Evolutionary conservation across 1,139 yeast species (phyloP).

Genomic region (Nematodospora anomalae): DNA sequence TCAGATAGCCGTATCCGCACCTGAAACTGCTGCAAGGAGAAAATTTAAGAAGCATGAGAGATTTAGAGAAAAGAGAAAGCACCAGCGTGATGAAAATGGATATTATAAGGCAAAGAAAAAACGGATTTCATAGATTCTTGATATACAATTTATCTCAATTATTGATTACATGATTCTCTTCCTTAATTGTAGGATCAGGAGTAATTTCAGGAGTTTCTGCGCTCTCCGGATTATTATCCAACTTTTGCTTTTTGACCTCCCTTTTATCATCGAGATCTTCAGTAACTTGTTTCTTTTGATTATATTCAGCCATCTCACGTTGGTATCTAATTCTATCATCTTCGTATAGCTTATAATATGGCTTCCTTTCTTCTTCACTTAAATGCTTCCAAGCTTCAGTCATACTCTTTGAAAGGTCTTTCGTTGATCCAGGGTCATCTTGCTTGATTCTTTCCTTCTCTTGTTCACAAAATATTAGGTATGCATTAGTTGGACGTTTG

Average conservation of each 20-base stretch:
- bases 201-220: constrained; percentile 6
- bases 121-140: constrained; percentile 14
- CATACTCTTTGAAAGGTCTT: constrained; percentile 72
- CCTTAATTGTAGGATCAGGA: constrained; percentile 1
- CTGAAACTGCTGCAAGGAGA: constrained; percentile 76
- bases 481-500: constrained; percentile 87
- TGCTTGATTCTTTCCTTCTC: constrained; percentile 73
- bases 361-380: constrained; percentile 67
- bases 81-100: constrained; percentile 74
- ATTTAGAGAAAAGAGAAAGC: constrained; percentile 74
- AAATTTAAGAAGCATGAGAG: constrained; percentile 75
- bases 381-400: constrained; percentile 86
- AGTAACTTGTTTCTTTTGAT: constrained; percentile 34
- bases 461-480: constrained; percentile 80
- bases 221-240: constrained; percentile 3
- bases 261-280: constrained; percentile 15
- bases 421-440: constrained; percentile 50
- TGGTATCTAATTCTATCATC: constrained; percentile 78
- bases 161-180: neutral
- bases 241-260: constrained; percentile 8
- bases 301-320: constrained; percentile 68
- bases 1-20: constrained; percentile 73
- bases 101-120: constrained; percentile 66
- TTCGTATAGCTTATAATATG: constrained; percentile 74
- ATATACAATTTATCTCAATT: constrained; percentile 2